Conservation (phyloP, 495 filamentous ascomycete species). For the Durotheca rogersii region DNA sequence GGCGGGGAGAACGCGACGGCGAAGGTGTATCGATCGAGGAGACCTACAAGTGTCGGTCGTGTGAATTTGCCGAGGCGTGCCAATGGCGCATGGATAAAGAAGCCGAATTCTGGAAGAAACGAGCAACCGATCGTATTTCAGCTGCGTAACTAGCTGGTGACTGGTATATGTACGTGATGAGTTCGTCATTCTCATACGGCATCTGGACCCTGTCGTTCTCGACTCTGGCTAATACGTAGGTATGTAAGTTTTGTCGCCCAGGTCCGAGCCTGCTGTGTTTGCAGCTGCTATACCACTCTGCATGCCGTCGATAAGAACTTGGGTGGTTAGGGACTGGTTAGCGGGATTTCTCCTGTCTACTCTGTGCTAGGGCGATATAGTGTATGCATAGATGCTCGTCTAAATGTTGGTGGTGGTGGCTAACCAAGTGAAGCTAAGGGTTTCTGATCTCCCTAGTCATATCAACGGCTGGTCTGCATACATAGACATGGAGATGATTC, state of each 20-base stretch:
- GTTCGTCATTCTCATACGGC: too few relatives aligned
- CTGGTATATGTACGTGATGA: too few relatives aligned
- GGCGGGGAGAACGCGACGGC: conserved; percentile 74
- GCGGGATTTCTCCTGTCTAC: neutral
- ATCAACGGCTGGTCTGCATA: neutral
- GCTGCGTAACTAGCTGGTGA: neutral
- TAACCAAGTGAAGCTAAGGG: neutral
- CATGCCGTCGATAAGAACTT: too few relatives aligned
- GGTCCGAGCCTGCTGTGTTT: too few relatives aligned
- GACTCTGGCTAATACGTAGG: too few relatives aligned
- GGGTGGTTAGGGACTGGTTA: neutral
- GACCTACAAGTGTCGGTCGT: conserved; percentile 77
- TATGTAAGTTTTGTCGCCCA: too few relatives aligned
- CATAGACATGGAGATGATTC: too few relatives aligned
- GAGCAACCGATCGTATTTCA: neutral
- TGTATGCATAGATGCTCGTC: too few relatives aligned
- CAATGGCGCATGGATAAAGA: conserved; percentile 51
- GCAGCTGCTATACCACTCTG: too few relatives aligned
- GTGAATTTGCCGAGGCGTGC: conserved; percentile 57
- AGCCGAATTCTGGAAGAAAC: conserved; percentile 31
- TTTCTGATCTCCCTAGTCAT: neutral
- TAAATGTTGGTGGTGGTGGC: neutral
- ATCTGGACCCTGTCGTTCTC: too few relatives aligned
- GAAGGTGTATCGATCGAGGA: conserved; percentile 86
- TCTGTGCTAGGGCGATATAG: neutral